Evolutionary conservation across 495 filamentous ascomycete genomes (phyloP), one percentile per base, ranked within the genome.

Genomic region (Podospora pseudoanserina): DNA sequence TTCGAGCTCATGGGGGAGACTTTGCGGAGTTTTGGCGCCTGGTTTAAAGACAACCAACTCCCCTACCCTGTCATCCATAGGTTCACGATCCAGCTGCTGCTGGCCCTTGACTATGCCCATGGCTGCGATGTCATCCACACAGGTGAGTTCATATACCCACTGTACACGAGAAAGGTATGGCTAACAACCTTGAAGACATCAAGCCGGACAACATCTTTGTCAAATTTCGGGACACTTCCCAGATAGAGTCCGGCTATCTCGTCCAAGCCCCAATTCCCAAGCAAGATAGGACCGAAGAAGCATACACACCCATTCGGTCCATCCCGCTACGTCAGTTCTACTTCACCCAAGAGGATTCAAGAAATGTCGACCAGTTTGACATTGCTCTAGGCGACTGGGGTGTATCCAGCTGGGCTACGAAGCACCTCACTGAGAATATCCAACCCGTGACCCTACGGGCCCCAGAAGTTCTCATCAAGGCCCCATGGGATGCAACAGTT

Each of bases 1-100:
- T 79, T 83, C 70, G 80, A 85, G 66, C 73, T 75, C 11, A 79
- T 86, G 79, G 82, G 82, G 7, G 68, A 72, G 44, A 68, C 68
- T 0, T 32, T 72, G 30, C 30, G 30, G 30, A 32, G 30, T 32
- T 32, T 32, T 6, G 30, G 30, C 4, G 30, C 30, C 30, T 32
- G 30, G 30, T 32, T 32, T 6, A 32, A 32, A 32, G 30, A 32
- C 30, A 32, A 6, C 30, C 30, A 6, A 6, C 30, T 32, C 30
- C 30, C 30, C 6, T 32, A 32, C 30, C 30, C 6, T 32, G 30
- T 32, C 6, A 32, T 32, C 30, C 30, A 32, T 6, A 32, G 30
- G 6, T 32, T 32, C 30, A 32, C 30, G 6, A 32, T 32, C 30
- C 30, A 32, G 30, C 30, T 32, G 30, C 30, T 32, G 30, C 30